phyloP scores from a whole-genome alignment of 768 basidiomycete genomes.

The Russula griseocarnosa region DNA sequence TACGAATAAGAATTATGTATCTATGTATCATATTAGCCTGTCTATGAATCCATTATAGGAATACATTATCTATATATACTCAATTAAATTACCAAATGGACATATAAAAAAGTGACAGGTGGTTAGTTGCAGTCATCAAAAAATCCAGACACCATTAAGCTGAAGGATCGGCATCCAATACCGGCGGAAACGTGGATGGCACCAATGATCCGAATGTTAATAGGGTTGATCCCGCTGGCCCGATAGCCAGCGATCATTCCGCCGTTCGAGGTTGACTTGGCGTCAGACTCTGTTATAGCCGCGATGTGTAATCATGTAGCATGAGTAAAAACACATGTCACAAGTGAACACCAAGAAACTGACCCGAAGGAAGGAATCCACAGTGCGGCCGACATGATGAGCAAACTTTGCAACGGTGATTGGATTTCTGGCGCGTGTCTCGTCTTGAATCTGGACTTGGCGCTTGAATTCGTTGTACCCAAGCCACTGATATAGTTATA shows the following conservation, averaged over 20 bases:
- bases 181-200: slow-evolving; percentile 22
- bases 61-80: background rate
- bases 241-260: slow-evolving; percentile 6
- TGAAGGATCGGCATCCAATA: slow-evolving; percentile 27
- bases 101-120: background rate
- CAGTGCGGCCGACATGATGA: slow-evolving; percentile 17
- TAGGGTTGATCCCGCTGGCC: background rate
- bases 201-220: slow-evolving; percentile 18
- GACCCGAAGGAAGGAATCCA: slow-evolving; percentile 21
- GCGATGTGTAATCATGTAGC: background rate
- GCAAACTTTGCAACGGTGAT: slow-evolving; percentile 21
- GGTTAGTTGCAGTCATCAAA: background rate
- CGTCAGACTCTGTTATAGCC: background rate
- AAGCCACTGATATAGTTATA: slow-evolving; percentile 20
- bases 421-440: slow-evolving; percentile 6
- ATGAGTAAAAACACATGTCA: background rate
- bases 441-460: slow-evolving; percentile 22
- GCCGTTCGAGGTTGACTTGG: background rate
- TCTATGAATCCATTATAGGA: too few relatives aligned
- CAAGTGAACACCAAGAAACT: background rate
- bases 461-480: slow-evolving; percentile 15
- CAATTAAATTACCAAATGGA: background rate
- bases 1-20: background rate
- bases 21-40: background rate
- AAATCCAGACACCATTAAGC: background rate